These are phyloP conservation scores for Hibiscus trionum DNA, from an alignment of 345 rosid genomes.

Conservation along the genomic window DNA sequence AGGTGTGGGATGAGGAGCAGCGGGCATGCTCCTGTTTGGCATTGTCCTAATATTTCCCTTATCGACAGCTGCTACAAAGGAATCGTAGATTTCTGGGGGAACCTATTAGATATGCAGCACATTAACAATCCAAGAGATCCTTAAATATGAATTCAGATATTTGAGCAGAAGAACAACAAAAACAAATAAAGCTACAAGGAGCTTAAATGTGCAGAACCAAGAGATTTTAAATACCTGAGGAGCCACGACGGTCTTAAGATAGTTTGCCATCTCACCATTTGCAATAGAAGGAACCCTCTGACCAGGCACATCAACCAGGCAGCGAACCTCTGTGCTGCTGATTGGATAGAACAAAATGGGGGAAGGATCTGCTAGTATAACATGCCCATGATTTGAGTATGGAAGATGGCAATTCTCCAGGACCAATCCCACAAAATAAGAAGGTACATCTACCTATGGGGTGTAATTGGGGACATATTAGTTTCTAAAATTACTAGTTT, in stretches of 20 bases:
- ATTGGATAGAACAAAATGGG: slow-evolving; percentile 52
- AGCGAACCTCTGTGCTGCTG: slow-evolving; percentile 46
- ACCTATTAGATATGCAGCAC: slow-evolving; percentile 20
- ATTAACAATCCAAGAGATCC: background rate
- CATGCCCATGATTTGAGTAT: slow-evolving; percentile 45
- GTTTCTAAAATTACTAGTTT: background rate
- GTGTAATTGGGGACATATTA: background rate
- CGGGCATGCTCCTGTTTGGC: slow-evolving; percentile 51
- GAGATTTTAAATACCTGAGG: slow-evolving; percentile 29
- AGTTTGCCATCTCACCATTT: slow-evolving; percentile 38
- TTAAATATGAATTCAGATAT: background rate
- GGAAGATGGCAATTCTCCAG: slow-evolving; percentile 59
- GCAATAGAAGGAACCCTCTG: slow-evolving; percentile 43
- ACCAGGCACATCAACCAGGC: slow-evolving; percentile 45
- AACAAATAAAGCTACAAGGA: background rate
- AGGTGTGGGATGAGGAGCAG: slow-evolving; percentile 37
- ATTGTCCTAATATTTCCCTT: slow-evolving; percentile 41
- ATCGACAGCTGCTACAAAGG: slow-evolving; percentile 37
- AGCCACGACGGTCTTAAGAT: slow-evolving; percentile 36
- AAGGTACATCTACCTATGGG: slow-evolving; percentile 50
- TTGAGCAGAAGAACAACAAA: background rate
- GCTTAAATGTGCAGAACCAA: background rate
- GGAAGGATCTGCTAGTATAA: slow-evolving; percentile 48
- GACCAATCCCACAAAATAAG: slow-evolving; percentile 52
- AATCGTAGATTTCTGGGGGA: slow-evolving; percentile 32